phyloP scores from a whole-genome alignment of 2,329 filamentous ascomycete species.

The Xenoacremonium recifei region DNA sequence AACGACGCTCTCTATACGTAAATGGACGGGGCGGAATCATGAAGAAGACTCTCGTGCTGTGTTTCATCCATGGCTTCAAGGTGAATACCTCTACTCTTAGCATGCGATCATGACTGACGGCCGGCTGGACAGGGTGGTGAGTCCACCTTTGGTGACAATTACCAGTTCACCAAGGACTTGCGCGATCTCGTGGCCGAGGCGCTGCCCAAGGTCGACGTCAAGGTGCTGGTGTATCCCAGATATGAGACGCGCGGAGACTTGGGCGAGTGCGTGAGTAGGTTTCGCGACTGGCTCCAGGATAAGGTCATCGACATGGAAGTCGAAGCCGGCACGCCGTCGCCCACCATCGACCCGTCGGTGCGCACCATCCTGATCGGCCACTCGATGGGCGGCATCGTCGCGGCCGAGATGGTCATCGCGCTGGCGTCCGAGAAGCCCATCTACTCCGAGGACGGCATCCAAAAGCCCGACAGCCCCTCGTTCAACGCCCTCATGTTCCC shows the following conservation, averaged over 20 bases:
- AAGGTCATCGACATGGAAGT: constrained; percentile 95
- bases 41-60: constrained; percentile 77
- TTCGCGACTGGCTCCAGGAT: constrained; percentile 83
- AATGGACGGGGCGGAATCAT: constrained; percentile 23
- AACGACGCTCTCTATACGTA: constrained; percentile 2
- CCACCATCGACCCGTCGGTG: constrained; percentile 83
- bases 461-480: constrained; percentile 32
- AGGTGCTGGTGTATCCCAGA: constrained; percentile 70
- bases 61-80: constrained; percentile 90
- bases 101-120: constrained; percentile 5
- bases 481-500: constrained; percentile 82
- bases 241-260: constrained; percentile 82
- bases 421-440: constrained; percentile 60
- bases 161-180: constrained; percentile 70
- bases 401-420: constrained; percentile 79
- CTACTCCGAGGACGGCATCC: constrained; percentile 43
- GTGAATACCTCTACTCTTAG: too few relatives aligned
- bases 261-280: constrained; percentile 65
- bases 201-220: constrained; percentile 67
- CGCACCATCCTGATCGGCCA: constrained; percentile 81
- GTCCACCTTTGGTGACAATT: constrained; percentile 67
- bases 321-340: constrained; percentile 72
- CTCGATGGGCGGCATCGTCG: constrained; percentile 92
- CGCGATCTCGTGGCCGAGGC: constrained; percentile 60
- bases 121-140: constrained; percentile 61